Conservation (phyloP, 805 yeast genomes). For the Cyberlindnera nakhonratchasimensis region DNA sequence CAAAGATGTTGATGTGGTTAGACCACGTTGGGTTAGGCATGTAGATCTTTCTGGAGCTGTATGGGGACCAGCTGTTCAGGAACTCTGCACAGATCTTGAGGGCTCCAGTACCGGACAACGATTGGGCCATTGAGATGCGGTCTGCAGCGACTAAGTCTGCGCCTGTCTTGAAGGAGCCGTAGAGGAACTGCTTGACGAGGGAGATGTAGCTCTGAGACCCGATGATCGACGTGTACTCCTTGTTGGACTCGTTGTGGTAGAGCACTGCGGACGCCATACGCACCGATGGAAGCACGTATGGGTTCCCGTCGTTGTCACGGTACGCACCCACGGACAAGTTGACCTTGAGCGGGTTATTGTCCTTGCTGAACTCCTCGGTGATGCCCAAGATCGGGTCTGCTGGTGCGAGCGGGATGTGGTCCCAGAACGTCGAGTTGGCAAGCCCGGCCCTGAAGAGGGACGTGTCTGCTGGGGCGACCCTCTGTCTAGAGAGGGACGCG, state of each 20-base stretch:
- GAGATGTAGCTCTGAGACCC: constrained; percentile 70
- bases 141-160: constrained; percentile 48
- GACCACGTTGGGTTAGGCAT: constrained; percentile 95
- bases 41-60: constrained; percentile 44
- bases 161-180: constrained; percentile 60
- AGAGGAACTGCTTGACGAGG: constrained; percentile 67
- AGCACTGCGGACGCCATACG: constrained; percentile 49
- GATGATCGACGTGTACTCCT: constrained; percentile 83
- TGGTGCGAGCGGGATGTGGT: constrained; percentile 45
- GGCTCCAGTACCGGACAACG: constrained; percentile 95
- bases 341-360: constrained; percentile 53
- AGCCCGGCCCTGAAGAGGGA: constrained; percentile 4
- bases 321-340: constrained; percentile 66
- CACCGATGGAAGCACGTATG: constrained; percentile 75
- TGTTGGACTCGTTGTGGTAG: constrained; percentile 40
- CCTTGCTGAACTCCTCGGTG: constrained; percentile 69
- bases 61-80: constrained; percentile 50
- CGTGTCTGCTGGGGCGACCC: not conserved
- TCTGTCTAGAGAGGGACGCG: constrained; percentile 11
- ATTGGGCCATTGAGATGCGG: constrained; percentile 79
- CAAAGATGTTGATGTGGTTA: constrained; percentile 79
- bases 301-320: constrained; percentile 82
- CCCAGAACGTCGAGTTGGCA: constrained; percentile 12
- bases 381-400: constrained; percentile 86
- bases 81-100: constrained; percentile 82